Percentiles rank a stretch among this genome's conserved stretches.
Evolutionary conservation across 2,329 filamentous ascomycete species (phyloP).

Genomic region (Seiridium cupressi): DNA sequence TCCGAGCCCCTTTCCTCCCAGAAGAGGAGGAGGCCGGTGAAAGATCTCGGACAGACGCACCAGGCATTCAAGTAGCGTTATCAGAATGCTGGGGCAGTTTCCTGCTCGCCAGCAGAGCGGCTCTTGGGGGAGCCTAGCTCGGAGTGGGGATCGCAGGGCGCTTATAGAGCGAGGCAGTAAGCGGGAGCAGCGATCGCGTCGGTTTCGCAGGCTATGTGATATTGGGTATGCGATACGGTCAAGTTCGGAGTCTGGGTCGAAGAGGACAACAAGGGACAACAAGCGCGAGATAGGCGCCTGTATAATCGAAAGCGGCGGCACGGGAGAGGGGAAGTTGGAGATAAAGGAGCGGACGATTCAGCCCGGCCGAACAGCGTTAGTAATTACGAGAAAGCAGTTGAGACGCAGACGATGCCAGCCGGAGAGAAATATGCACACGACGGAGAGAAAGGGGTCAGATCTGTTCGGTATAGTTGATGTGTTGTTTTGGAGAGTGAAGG

Average conservation of each 20-base stretch:
- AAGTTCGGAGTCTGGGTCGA: neutral
- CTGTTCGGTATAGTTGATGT: neutral
- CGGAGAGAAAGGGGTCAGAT: neutral
- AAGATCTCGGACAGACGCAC: constrained; percentile 31
- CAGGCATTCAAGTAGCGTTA: constrained; percentile 31
- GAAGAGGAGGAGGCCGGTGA: constrained; percentile 26
- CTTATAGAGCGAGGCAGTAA: neutral
- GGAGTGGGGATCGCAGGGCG: neutral
- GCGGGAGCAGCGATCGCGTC: neutral
- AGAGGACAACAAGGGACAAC: neutral
- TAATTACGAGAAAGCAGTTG: neutral
- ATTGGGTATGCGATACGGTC: neutral
- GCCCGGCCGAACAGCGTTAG: constrained; percentile 13
- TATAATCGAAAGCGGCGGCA: neutral
- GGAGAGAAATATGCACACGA: neutral
- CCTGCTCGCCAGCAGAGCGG: constrained; percentile 32
- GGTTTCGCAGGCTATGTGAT: neutral
- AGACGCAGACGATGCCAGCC: neutral
- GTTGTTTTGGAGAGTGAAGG: neutral
- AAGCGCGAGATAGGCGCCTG: constrained; percentile 8
- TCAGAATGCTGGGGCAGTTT: constrained; percentile 26
- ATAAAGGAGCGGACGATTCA: constrained; percentile 15
- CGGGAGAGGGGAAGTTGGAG: constrained; percentile 7
- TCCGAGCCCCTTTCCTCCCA: constrained; percentile 23
- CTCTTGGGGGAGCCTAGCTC: constrained; percentile 15